Percentiles rank a stretch among this genome's conserved stretches.
Conservation (phyloP, 371 early-diverging fungal species). For the Syncephalastrum racemosum region DNA sequence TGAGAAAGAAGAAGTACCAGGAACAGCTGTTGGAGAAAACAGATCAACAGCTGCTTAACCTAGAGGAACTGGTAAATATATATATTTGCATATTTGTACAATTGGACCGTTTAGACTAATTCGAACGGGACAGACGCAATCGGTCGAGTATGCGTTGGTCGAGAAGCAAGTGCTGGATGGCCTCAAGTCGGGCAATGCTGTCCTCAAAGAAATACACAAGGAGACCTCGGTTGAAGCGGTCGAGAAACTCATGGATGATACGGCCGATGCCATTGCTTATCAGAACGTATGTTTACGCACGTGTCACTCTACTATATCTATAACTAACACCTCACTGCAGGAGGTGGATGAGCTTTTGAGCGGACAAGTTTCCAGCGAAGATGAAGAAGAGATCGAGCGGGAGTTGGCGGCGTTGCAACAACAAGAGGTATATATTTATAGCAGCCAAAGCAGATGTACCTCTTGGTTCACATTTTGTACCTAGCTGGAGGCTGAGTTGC, state of each 20-base stretch:
- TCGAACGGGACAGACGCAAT: slow-evolving; percentile 54
- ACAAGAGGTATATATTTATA: slow-evolving; percentile 35
- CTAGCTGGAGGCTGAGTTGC: slow-evolving; percentile 37
- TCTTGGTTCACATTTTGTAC: background rate
- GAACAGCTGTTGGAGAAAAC: slow-evolving; percentile 82
- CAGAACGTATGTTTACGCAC: slow-evolving; percentile 65
- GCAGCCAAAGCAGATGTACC: background rate
- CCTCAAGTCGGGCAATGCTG: slow-evolving; percentile 80
- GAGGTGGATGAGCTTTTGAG: slow-evolving; percentile 81
- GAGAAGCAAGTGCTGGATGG: slow-evolving; percentile 88
- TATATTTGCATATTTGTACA: background rate
- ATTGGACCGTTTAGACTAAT: too few relatives aligned
- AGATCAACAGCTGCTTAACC: slow-evolving; percentile 80
- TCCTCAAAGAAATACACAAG: slow-evolving; percentile 84
- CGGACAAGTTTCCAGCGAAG: slow-evolving; percentile 71
- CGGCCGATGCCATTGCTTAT: slow-evolving; percentile 93
- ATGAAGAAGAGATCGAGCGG: slow-evolving; percentile 80
- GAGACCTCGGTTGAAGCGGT: slow-evolving; percentile 94
- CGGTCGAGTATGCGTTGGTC: slow-evolving; percentile 90
- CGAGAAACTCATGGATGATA: slow-evolving; percentile 92
- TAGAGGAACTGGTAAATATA: slow-evolving; percentile 82
- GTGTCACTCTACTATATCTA: slow-evolving; percentile 12
- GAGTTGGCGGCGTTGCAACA: slow-evolving; percentile 72
- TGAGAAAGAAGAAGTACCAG: slow-evolving; percentile 95
- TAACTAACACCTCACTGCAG: slow-evolving; percentile 34